These are phyloP conservation scores for Houttuynia cordata DNA, from an alignment of 164 flowering plant genomes.

Conservation along the genomic window DNA sequence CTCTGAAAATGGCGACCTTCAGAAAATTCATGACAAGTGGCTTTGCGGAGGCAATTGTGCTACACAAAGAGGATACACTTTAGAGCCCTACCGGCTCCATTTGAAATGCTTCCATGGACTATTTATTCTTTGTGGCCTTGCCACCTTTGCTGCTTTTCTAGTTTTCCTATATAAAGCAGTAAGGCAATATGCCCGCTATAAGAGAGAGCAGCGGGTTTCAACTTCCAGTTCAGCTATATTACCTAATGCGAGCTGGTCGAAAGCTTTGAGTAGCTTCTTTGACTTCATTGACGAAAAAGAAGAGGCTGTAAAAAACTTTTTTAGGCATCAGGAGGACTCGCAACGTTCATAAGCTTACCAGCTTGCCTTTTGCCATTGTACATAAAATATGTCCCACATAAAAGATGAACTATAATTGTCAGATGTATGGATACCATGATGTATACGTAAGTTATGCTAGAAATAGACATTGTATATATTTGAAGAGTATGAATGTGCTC, in stretches of 20 bases:
- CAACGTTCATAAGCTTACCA: conserved; percentile 1
- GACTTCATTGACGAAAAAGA: conserved; percentile 68
- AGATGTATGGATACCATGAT: neutral
- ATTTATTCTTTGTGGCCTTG: conserved; percentile 38
- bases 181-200: conserved; percentile 37
- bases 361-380: neutral
- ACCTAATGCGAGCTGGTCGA: conserved; percentile 20
- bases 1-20: conserved; percentile 47
- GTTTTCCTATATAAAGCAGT: conserved; percentile 32
- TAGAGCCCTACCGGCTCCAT: conserved; percentile 42
- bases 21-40: conserved; percentile 43
- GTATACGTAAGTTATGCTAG: no score
- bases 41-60: conserved; percentile 38
- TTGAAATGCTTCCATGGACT: conserved; percentile 64
- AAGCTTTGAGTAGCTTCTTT: conserved; percentile 29
- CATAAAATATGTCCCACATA: neutral
- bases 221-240: conserved; percentile 4
- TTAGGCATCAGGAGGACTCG: conserved; percentile 21
- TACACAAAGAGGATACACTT: conserved; percentile 2
- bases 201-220: conserved; percentile 16
- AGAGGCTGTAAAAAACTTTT: conserved; percentile 49
- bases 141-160: conserved; percentile 27
- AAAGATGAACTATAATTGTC: neutral
- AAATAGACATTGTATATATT: no score
- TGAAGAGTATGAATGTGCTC: no score